Percentiles rank a stretch among this genome's conserved stretches.
Conservation (phyloP, 164 flowering plant genomes). For the Piper longum region DNA sequence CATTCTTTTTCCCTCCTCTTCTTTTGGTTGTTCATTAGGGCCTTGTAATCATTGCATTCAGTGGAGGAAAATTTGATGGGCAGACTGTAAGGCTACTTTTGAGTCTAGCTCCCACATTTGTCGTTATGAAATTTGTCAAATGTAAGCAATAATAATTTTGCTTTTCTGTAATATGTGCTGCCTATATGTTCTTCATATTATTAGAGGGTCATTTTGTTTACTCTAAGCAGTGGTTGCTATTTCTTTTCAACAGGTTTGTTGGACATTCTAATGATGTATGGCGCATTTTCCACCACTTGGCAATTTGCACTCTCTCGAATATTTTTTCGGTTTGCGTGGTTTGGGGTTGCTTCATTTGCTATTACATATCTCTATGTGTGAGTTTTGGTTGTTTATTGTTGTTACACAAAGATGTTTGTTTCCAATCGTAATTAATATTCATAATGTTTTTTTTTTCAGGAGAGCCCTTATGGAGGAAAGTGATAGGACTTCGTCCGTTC, state of each 20-base stretch:
- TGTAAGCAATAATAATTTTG: conserved; percentile 28
- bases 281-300: conserved; percentile 83
- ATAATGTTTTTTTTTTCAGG: conserved; percentile 28
- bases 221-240: background rate
- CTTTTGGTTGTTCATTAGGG: conserved; percentile 31
- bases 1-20: background rate
- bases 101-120: conserved; percentile 95
- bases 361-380: conserved; percentile 82
- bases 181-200: background rate
- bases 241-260: conserved; percentile 37
- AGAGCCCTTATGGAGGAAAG: conserved; percentile 53
- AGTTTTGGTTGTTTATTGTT: conserved; percentile 11
- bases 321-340: conserved; percentile 81
- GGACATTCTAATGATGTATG: conserved; percentile 89
- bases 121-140: conserved; percentile 77
- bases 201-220: background rate
- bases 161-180: background rate
- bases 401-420: background rate
- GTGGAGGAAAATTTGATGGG: conserved; percentile 27
- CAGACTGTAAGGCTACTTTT: conserved; percentile 58
- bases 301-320: conserved; percentile 65
- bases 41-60: conserved; percentile 73
- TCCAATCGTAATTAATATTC: background rate
- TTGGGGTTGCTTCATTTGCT: conserved; percentile 46
- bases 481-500: conserved; percentile 23